Base-by-base conservation (phyloP, 1,284 basidiomycete genomes). In the Fomitopsis schrenkii region DNA sequence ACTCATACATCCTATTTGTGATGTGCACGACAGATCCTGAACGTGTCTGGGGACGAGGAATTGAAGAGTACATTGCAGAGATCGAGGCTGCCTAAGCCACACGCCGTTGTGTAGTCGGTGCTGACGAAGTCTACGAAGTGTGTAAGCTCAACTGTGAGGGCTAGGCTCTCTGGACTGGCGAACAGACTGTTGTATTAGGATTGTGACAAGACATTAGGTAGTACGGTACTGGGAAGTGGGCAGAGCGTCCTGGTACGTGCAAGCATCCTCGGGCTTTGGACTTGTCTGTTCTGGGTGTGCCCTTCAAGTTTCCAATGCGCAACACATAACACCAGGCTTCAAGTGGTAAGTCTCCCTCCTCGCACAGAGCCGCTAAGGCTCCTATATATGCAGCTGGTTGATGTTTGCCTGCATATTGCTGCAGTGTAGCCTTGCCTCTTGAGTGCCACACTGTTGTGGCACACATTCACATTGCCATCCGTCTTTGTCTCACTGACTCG, bases 11-110 rank as follows among this genome's bases (percentile, higher is more conserved):
- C n/a, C 33, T 36, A 53, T 53, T 42, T 26, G 28, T 33, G 48
- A 42, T 56, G 28, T 38, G 44, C 19, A 22, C 4, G n/a, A 35
- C 64, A 90, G 87, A 77, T 91, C 68, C 81, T 89, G 64, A 75
- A 79, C 61, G 74, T 72, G 57, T 72, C 75, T 30, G 76, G 71
- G 36, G 82, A 81, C 65, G 83, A 84, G 26, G 80, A 83, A n/a
- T 76, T 83, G 62, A 81, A 85, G 79, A 77, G 70, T 75, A 80
- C 69, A 75, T 88, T 63, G 78, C 76, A n/a, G 82, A 88, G 70
- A 80, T 93, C 64, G 79, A 89, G 67, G 83, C 79, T 62, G 82
- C 77, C n/a, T 72, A 46, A 54, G 45, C 45, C 22, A 38, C 33
- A 44, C 22, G 41, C 40, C 53, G 53, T 41, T 44, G 55, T 26